Base-by-base conservation (phyloP, 805 yeast species). In the Candida sanyiensis region DNA sequence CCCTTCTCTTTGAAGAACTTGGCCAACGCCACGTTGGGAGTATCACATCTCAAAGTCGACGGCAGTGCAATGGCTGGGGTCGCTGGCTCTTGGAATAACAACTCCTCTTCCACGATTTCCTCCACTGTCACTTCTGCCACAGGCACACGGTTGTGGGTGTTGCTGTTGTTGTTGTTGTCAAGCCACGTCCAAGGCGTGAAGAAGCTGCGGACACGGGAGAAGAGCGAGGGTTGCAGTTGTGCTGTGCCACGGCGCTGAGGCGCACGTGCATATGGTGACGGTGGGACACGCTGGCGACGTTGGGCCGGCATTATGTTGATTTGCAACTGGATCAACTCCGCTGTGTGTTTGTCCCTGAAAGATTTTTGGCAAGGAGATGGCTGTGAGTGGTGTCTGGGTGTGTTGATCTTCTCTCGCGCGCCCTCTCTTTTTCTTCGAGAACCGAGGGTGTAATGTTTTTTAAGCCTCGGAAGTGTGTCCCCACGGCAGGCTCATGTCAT, bases 1-100 rank as follows among this genome's bases (percentile, higher is more conserved):
- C 95, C 95, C 56, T 83, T 85, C 31, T 63, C 65, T n/a, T 68
- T 67, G 58, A 85, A 85, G 54, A 86, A 85, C 21, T 70, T 74
- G 10, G 87, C 80, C 34, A 85, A 61, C 23, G 73, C 70, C 22
- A 73, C 76, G 60, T 80, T 82, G 5, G 81, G 78, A 12, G 69
- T 62, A 22, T 56, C 57, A 29, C 4, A 22, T n/a, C n/a, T n/a
- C 18, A 22, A 29, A 18, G 23, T n/a, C 33, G 9, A 29, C 7
- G 33, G 15, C 9, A 29, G 7, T n/a, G 3, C 15, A 4, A 19
- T 9, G 21, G 15, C 22, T 9, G 31, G 31, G n/a, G 35, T 17
- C 33, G 24, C 11, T n/a, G 12, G 36, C 30, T 19, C 42, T 28
- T 8, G n/a, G n/a, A n/a, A n/a, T n/a, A n/a, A n/a, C n/a, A n/a